Base-by-base conservation (phyloP, 2,329 filamentous ascomycete species). In the Didymella sp. region DNA sequence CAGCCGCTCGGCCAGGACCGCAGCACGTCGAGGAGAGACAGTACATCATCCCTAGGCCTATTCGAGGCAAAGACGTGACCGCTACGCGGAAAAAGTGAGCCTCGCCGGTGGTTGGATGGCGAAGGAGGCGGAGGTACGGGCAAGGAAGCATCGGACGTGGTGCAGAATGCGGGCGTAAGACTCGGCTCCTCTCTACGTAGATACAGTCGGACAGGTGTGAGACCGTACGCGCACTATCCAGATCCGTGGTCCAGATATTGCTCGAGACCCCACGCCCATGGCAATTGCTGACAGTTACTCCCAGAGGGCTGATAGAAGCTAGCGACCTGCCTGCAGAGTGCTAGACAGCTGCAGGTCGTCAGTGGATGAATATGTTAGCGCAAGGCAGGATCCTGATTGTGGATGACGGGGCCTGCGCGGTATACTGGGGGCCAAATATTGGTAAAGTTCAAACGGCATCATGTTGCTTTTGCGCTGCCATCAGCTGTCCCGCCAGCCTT, bases 261-360 rank as follows among this genome's bases (percentile, higher is more conserved):
- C 58, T 56, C 41, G 48, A 51, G 47, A 56, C 30, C 48, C 55
- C 52, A 61, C 55, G 61, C 22, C 43, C 59, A 65, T 63, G 61
- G 57, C 55, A 58, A 58, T 52, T 68, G 69, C 68, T 70, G 62
- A 68, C 71, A 71, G 61, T 44, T 5, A 37, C 33, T 35, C 53
- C 51, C 44, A 54, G 31, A 46, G 31, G 58, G 58, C 60, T 62
- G 64, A 52, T 68, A 66, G 42, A 56, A 58, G 72, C 60, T 72
- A 72, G 70, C 40, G 28, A 13, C n/a, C 24, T 63, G 38, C 65
- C 62, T 17, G 28, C 45, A 41, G 22, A 35, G 57, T 58, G 49
- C 50, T 68, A 59, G 58, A 56, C 7, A 50, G 49, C 56, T 68
- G 67, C 65, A 71, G 51, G 56, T 54, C 51, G 45, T 59, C 45